These are phyloP conservation scores for Phoma sp. DNA, from an alignment of 2,329 filamentous ascomycete genomes.

Conservation along the genomic window DNA sequence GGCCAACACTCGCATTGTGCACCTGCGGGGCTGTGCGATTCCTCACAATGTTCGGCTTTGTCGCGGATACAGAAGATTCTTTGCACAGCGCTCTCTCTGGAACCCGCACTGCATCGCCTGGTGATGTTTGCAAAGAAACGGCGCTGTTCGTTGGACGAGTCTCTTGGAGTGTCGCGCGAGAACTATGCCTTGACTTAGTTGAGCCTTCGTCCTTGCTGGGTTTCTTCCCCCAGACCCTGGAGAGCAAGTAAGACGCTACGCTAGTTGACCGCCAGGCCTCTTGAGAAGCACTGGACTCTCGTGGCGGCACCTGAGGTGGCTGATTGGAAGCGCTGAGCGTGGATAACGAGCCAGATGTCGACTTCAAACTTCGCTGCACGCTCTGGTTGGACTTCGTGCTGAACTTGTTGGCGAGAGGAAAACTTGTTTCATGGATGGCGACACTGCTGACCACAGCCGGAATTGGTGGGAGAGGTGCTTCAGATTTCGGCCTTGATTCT, in stretches of 20 bases:
- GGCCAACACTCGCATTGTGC: conserved; percentile 1
- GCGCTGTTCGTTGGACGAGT: neutral
- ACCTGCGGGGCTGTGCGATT: conserved; percentile 10
- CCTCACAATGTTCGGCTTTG: conserved; percentile 1
- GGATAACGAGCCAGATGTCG: conserved; percentile 32
- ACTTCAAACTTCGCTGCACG: conserved; percentile 27
- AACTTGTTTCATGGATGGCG: conserved; percentile 26
- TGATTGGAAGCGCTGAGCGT: conserved; percentile 24
- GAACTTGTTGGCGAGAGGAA: conserved; percentile 23
- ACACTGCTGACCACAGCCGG: conserved; percentile 20
- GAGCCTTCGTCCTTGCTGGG: conserved; percentile 12
- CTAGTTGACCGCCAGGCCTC: conserved; percentile 39
- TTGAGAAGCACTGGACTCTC: conserved; percentile 42
- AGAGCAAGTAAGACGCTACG: conserved; percentile 37
- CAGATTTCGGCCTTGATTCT: conserved; percentile 16
- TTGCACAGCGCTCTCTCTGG: conserved; percentile 22
- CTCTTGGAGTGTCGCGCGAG: conserved; percentile 9
- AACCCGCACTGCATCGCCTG: conserved; percentile 12
- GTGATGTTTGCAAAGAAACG: conserved; percentile 1
- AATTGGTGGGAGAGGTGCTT: conserved; percentile 23
- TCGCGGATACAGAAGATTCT: conserved; percentile 8
- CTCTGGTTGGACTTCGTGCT: conserved; percentile 30
- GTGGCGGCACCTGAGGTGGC: conserved; percentile 34
- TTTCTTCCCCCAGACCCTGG: conserved; percentile 24
- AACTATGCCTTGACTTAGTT: conserved; percentile 7